A percentile compares a stretch with the other conserved stretches of the same genome.
These are phyloP conservation scores for Penicillium palitans DNA, from an alignment of 2,329 filamentous ascomycete species.

Conservation along the genomic window DNA sequence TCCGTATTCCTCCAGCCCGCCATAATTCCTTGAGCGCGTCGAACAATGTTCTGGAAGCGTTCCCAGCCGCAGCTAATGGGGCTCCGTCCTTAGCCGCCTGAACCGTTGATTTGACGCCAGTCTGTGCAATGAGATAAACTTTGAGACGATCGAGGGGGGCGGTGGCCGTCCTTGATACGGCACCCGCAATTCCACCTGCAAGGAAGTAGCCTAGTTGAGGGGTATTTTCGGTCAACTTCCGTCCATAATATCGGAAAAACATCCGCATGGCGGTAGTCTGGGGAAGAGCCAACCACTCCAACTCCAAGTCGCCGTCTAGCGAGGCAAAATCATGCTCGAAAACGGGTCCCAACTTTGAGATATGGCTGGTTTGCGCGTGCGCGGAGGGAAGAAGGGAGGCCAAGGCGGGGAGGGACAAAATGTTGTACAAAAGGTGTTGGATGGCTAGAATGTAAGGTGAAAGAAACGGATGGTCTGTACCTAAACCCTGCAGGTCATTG, in stretches of 20 bases:
- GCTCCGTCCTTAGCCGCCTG: slow-evolving; percentile 70
- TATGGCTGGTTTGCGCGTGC: slow-evolving; percentile 33
- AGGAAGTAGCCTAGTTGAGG: slow-evolving; percentile 77
- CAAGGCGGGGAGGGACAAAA: slow-evolving; percentile 36
- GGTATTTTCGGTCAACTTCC: slow-evolving; percentile 49
- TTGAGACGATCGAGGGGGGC: slow-evolving; percentile 95
- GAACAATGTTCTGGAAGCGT: slow-evolving; percentile 67
- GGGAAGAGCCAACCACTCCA: slow-evolving; percentile 46
- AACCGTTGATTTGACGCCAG: slow-evolving; percentile 61
- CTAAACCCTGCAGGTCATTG: slow-evolving; percentile 91
- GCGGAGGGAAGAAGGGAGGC: slow-evolving; percentile 35
- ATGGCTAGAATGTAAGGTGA: slow-evolving; percentile 37
- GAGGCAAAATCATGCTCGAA: slow-evolving; percentile 32
- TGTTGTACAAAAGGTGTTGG: slow-evolving; percentile 38
- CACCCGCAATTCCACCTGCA: slow-evolving; percentile 91
- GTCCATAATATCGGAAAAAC: slow-evolving; percentile 46
- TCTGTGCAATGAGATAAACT: slow-evolving; percentile 95
- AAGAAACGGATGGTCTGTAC: slow-evolving; percentile 60
- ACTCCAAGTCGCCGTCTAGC: slow-evolving; percentile 39
- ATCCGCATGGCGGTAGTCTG: slow-evolving; percentile 46
- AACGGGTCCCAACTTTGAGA: slow-evolving; percentile 27
- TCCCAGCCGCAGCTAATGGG: slow-evolving; percentile 63
- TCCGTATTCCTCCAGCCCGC: slow-evolving; percentile 79
- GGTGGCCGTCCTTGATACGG: slow-evolving; percentile 90
- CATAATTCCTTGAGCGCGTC: slow-evolving; percentile 77